phyloP scores from a whole-genome alignment of 441 rosid species.

The Aleurites moluccanus region DNA sequence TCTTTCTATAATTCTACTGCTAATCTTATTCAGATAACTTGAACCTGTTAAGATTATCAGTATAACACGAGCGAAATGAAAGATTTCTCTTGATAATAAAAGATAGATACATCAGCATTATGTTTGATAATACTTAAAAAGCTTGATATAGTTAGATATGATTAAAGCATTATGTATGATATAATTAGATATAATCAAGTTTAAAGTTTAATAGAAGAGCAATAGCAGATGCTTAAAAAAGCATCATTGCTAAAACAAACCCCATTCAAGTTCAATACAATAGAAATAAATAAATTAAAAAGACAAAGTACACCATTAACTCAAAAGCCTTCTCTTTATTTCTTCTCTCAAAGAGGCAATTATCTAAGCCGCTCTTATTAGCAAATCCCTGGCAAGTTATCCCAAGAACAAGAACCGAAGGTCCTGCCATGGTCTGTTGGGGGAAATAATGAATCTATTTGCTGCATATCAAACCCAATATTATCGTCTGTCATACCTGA shows the following conservation, averaged over 20 bases:
- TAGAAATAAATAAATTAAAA: constrained; percentile 4
- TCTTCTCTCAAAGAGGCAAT: constrained; percentile 1
- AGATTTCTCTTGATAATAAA: not conserved
- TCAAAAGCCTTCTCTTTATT: constrained; percentile 1
- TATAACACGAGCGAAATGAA: not conserved
- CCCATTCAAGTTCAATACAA: constrained; percentile 11
- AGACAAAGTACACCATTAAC: constrained; percentile 13
- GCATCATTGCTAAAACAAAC: constrained; percentile 12
- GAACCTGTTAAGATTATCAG: not conserved
- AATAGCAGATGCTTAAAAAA: constrained; percentile 10
- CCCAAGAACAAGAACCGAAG: constrained; percentile 49
- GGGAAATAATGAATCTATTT: constrained; percentile 56
- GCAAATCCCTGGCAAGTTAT: constrained; percentile 55
- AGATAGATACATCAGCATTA: too few species aligned
- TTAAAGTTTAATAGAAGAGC: not conserved
- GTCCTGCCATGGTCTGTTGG: constrained; percentile 35
- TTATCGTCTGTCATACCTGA: constrained; percentile 56
- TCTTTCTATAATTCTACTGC: not conserved
- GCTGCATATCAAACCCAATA: constrained; percentile 64
- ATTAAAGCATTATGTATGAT: not conserved
- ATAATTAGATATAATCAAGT: not conserved
- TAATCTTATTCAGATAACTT: not conserved
- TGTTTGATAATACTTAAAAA: too few species aligned
- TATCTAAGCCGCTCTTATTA: constrained; percentile 19
- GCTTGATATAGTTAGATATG: too few species aligned